Percentiles rank a stretch among this genome's conserved stretches.
Evolutionary conservation across 2,329 filamentous ascomycete species (phyloP).

Genomic region (Cordyceps tenuipes): DNA sequence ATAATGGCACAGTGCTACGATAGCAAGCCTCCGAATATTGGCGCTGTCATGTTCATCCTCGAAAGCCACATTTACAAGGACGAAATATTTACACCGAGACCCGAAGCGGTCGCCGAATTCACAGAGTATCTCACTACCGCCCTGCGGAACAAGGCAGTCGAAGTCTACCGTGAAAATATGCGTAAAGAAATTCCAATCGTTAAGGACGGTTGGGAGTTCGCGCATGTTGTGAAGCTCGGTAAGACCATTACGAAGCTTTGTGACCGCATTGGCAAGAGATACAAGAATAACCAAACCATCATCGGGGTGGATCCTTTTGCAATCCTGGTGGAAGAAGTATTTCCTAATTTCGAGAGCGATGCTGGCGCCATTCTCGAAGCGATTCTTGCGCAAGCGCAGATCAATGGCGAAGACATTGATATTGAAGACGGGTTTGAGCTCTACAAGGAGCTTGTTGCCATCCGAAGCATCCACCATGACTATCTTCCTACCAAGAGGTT

Average conservation of each 20-base stretch:
- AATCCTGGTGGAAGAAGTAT: constrained; percentile 72
- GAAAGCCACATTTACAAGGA: constrained; percentile 77
- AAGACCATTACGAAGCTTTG: constrained; percentile 78
- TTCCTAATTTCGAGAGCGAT: constrained; percentile 86
- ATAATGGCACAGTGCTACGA: constrained; percentile 86
- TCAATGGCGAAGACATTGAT: constrained; percentile 65
- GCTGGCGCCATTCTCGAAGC: constrained; percentile 74
- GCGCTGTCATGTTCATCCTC: constrained; percentile 69
- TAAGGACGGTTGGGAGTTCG: constrained; percentile 81
- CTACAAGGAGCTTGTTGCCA: constrained; percentile 79
- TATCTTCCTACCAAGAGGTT: constrained; percentile 68
- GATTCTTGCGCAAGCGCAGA: constrained; percentile 66
- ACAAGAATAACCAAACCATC: constrained; percentile 77
- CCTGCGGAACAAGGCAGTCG: constrained; percentile 63
- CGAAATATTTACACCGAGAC: constrained; percentile 60
- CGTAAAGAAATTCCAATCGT: constrained; percentile 71
- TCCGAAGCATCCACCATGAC: constrained; percentile 71
- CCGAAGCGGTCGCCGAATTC: constrained; percentile 65
- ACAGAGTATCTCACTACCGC: constrained; percentile 62
- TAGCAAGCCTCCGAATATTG: constrained; percentile 73
- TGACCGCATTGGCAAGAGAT: constrained; percentile 86
- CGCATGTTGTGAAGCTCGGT: constrained; percentile 80
- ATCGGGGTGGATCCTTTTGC: constrained; percentile 62
- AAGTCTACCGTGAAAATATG: constrained; percentile 73
- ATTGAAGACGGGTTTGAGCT: constrained; percentile 91